Evolutionary conservation across 805 yeast species (phyloP).

Genomic region (Candida rishiriensis): DNA sequence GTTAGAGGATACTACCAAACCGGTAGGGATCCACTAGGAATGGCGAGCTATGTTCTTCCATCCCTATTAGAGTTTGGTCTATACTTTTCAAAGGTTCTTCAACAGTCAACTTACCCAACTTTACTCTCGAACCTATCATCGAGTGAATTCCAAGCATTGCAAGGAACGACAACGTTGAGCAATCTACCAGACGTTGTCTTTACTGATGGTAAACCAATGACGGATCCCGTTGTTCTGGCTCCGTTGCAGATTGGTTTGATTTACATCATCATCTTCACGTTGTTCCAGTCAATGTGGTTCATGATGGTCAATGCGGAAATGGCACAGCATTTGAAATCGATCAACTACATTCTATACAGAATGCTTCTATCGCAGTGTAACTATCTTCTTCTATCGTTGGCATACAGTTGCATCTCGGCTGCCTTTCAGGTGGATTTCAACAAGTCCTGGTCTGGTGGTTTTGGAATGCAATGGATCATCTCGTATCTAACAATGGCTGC

Average conservation of each 20-base stretch:
- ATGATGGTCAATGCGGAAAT: slow-evolving; percentile 47
- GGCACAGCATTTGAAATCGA: slow-evolving; percentile 38
- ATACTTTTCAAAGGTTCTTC: slow-evolving; percentile 19
- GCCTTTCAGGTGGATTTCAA: slow-evolving; percentile 65
- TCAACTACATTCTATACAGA: slow-evolving; percentile 50
- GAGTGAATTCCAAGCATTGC: slow-evolving; percentile 20
- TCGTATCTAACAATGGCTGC: slow-evolving; percentile 67
- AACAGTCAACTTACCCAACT: slow-evolving; percentile 17
- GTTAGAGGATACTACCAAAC: slow-evolving; percentile 45
- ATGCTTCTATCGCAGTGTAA: slow-evolving; percentile 44
- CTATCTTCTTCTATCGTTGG: slow-evolving; percentile 54
- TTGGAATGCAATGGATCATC: slow-evolving; percentile 69
- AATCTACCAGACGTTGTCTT: slow-evolving; percentile 15
- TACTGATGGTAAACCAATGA: slow-evolving; percentile 47
- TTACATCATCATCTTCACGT: slow-evolving; percentile 65
- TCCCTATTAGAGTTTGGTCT: slow-evolving; percentile 35
- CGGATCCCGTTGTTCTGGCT: slow-evolving; percentile 49
- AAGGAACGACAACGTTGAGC: slow-evolving; percentile 17
- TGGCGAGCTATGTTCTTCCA: slow-evolving; percentile 43
- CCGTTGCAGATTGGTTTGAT: slow-evolving; percentile 75
- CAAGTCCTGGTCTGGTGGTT: slow-evolving; percentile 56
- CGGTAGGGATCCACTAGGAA: slow-evolving; percentile 55
- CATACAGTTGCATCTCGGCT: slow-evolving; percentile 55
- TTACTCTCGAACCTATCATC: slow-evolving; percentile 27
- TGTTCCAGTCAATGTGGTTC: slow-evolving; percentile 66